phyloP scores from a whole-genome alignment of 2,329 filamentous ascomycete genomes.

The Pseudogymnoascus sp. region DNA sequence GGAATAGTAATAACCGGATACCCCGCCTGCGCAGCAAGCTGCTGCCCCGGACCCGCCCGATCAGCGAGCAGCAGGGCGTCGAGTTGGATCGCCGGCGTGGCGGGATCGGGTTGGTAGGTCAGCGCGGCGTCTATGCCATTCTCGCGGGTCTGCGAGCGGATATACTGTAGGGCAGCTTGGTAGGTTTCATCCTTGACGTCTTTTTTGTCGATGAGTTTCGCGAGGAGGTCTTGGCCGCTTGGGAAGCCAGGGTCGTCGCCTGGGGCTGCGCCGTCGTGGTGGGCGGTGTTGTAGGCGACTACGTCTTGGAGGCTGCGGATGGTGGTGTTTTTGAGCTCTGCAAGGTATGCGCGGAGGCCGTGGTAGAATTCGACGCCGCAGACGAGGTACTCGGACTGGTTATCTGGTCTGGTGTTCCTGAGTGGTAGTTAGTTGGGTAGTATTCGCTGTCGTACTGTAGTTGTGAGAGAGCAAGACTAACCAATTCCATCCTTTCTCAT shows the following conservation, averaged over 20 bases:
- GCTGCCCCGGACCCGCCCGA: slow-evolving; percentile 5
- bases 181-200: slow-evolving; percentile 6
- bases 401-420: background rate
- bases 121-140: slow-evolving; percentile 9
- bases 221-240: slow-evolving; percentile 15
- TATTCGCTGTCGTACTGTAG: background rate
- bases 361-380: slow-evolving; percentile 9
- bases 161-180: background rate
- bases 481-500: background rate
- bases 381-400: slow-evolving; percentile 7
- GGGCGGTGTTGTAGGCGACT: background rate
- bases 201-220: background rate
- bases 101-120: background rate
- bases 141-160: background rate
- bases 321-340: background rate
- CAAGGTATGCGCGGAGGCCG: background rate
- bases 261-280: slow-evolving; percentile 7
- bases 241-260: slow-evolving; percentile 12
- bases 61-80: slow-evolving; percentile 4
- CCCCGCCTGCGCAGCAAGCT: slow-evolving; percentile 7
- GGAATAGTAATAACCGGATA: slow-evolving; percentile 7
- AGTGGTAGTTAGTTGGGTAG: background rate
- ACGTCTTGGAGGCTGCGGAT: slow-evolving; percentile 4
- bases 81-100: background rate
- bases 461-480: background rate